Evolutionary conservation across 1,139 yeast species (phyloP).

Genomic region (Hanseniaspora sp.): DNA sequence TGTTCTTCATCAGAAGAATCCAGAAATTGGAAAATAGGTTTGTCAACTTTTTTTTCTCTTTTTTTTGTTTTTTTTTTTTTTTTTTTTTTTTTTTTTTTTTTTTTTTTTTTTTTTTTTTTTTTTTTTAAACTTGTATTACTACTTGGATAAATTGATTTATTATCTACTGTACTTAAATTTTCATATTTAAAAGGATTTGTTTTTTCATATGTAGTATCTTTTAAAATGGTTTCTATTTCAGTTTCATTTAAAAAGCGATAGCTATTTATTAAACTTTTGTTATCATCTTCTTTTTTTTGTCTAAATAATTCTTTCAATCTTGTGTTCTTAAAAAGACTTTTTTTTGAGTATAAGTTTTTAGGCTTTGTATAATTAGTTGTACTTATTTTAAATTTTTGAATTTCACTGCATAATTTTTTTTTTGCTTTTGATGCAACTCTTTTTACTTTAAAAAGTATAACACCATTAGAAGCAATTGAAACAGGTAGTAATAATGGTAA

Average conservation of each 20-base stretch:
- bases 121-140: too few species aligned
- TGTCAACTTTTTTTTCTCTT: background rate
- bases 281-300: background rate
- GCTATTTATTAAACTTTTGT: background rate
- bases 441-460: slow-evolving; percentile 8
- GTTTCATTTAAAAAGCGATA: background rate
- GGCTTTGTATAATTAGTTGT: background rate
- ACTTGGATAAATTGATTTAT: background rate
- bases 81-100: background rate
- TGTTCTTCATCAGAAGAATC: background rate
- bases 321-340: background rate
- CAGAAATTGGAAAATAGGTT: background rate
- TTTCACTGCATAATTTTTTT: background rate
- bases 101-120: too few species aligned
- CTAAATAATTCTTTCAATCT: background rate
- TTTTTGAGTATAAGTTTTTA: background rate
- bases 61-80: background rate
- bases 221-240: background rate
- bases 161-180: background rate
- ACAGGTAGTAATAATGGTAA: slow-evolving; percentile 1
- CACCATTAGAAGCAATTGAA: background rate
- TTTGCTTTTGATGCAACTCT: background rate
- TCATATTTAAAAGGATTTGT: background rate
- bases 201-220: background rate
- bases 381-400: background rate